Percentiles rank a stretch among this genome's conserved stretches.
Conservation (phyloP, 805 yeast species). For the Candida sanyiensis region DNA sequence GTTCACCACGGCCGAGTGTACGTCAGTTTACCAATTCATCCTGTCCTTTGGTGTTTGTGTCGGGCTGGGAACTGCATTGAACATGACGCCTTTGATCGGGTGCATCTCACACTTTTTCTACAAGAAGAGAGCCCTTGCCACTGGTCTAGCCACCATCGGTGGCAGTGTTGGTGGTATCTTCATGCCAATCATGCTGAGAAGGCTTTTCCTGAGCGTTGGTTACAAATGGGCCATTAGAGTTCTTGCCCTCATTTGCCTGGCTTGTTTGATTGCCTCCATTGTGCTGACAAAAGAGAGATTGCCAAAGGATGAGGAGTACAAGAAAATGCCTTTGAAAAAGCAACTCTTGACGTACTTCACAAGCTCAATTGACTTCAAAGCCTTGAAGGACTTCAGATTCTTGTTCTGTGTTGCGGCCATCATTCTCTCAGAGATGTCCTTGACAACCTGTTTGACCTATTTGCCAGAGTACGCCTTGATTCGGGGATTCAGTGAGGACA, state of each 20-base stretch:
- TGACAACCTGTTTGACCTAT: constrained; percentile 42
- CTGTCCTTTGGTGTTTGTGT: constrained; percentile 50
- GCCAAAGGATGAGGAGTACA: constrained; percentile 30
- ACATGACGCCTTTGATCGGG: constrained; percentile 57
- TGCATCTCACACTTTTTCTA: constrained; percentile 64
- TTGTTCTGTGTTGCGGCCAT: constrained; percentile 37
- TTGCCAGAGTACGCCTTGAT: constrained; percentile 40
- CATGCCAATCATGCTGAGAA: constrained; percentile 50
- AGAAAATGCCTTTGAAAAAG: constrained; percentile 22
- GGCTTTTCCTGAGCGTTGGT: constrained; percentile 45
- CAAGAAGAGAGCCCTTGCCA: constrained; percentile 51
- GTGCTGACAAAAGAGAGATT: constrained; percentile 38
- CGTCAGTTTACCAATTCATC: constrained; percentile 52
- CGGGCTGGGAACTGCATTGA: constrained; percentile 56
- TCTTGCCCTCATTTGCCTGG: constrained; percentile 42
- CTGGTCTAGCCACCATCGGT: constrained; percentile 45
- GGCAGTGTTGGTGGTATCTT: constrained; percentile 55
- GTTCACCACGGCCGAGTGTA: constrained; percentile 50
- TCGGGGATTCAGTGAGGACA: constrained; percentile 22
- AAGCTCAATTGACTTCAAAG: constrained; percentile 30
- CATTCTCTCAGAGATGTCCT: constrained; percentile 40
- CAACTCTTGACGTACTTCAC: constrained; percentile 20
- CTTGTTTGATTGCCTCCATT: constrained; percentile 32
- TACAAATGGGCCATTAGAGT: constrained; percentile 57
- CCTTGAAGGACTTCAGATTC: constrained; percentile 40